A percentile compares a stretch with the other conserved stretches of the same genome.
These are phyloP conservation scores for Colletotrichum costaricense DNA, from an alignment of 2,329 filamentous ascomycete genomes.

Conservation along the genomic window DNA sequence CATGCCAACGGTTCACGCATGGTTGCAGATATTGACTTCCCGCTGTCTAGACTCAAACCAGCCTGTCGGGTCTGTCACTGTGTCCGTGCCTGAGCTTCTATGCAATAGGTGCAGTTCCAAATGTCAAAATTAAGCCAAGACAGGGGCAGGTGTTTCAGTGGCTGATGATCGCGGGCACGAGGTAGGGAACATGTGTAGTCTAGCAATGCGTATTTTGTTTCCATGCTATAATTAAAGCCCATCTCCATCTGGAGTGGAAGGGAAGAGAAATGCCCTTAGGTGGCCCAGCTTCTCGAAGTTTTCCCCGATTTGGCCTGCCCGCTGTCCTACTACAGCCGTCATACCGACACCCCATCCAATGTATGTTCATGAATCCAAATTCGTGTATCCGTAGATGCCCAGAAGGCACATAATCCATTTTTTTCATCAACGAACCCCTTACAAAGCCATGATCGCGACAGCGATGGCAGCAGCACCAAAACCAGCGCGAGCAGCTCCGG, in stretches of 20 bases:
- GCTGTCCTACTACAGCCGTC: neutral
- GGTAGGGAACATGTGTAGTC: too few species aligned
- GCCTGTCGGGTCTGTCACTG: neutral
- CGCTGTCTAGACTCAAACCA: neutral
- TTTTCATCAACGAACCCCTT: neutral
- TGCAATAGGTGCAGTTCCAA: neutral
- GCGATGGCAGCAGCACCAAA: slow-evolving; percentile 29
- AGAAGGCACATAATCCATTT: neutral
- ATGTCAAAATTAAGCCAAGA: neutral
- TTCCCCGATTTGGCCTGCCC: too few species aligned
- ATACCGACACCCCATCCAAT: too few species aligned
- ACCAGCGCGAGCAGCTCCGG: slow-evolving; percentile 20
- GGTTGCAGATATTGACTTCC: slow-evolving; percentile 4
- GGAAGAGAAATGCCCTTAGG: too few species aligned
- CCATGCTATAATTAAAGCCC: too few species aligned
- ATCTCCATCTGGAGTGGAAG: too few species aligned
- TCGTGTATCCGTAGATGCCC: neutral
- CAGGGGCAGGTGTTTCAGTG: too few species aligned
- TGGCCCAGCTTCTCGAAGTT: too few species aligned
- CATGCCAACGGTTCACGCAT: neutral
- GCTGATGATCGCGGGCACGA: too few species aligned
- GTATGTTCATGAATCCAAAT: neutral
- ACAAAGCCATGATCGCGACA: slow-evolving; percentile 31
- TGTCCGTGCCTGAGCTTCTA: neutral
- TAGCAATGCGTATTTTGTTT: too few species aligned